Evolutionary conservation across 2,329 filamentous ascomycete genomes (phyloP), one percentile per base, ranked within the genome.

Genomic region (Colletotrichum euphorbiae): DNA sequence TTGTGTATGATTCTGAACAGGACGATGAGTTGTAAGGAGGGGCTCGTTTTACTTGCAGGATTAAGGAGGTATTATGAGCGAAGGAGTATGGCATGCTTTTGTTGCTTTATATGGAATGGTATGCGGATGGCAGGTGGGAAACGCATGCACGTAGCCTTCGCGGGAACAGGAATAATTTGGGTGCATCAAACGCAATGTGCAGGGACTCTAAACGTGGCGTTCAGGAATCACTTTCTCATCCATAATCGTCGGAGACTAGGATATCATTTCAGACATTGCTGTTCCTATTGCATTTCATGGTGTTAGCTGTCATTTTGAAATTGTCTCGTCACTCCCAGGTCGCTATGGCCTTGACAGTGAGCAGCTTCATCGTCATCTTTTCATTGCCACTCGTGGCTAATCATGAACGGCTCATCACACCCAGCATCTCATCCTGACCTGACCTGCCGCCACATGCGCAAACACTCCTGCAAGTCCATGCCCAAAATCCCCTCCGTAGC

Each of bases 381-480:
- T 28, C 6, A 28, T 28, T 28, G 28, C 28, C 6, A 28, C 28
- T 28, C 28, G 28, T 28, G 28, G 28, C 28, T 6, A 28, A 7
- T 8, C 28, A 28, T 6, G 28, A 28, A 28, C 28, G 28, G 28
- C 28, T 28, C 28, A 28, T 28, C 28, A 7, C 28, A 2, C 7
- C 7, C 6, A 2, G 6, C 28, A 28, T 28, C 8, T 55, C 69
- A 86, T 5, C 85, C 86, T 12, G 87, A 74, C 51, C 85, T 76
- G 9, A 88, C 84, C 59, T 80, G 82, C 70, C 78, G 83, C 86
- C 85, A 88, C 74, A 87, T 80, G 13, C 80, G 73, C 70, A 88
- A 71, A 62, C 85, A 87, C 71, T 88, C 85, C 73, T 87, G 85
- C 73, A 88, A 72, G 57, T 88, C 85, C 76, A 83, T 78, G 3